phyloP scores from a whole-genome alignment of 2,329 filamentous ascomycete species.

The Penicillium nordicum region DNA sequence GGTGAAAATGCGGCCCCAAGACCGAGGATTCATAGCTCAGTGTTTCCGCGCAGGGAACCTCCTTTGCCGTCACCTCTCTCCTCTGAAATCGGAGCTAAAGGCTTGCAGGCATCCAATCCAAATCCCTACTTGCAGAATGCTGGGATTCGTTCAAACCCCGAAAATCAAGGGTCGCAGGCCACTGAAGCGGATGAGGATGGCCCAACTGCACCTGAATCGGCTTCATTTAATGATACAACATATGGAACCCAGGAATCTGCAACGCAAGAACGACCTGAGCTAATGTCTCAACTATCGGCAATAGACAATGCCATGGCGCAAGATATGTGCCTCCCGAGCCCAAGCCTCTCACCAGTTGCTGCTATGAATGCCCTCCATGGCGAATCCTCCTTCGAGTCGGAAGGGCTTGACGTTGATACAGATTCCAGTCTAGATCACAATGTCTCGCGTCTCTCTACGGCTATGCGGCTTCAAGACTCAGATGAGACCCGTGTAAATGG shows the following conservation, averaged over 20 bases:
- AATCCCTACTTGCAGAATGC: slow-evolving; percentile 20
- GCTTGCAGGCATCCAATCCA: slow-evolving; percentile 1
- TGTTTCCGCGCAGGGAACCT: slow-evolving; percentile 32
- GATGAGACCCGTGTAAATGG: slow-evolving; percentile 11
- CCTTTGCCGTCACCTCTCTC: slow-evolving; percentile 33
- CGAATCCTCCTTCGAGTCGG: slow-evolving; percentile 44
- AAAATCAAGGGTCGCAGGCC: slow-evolving; percentile 12
- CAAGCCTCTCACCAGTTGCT: slow-evolving; percentile 84
- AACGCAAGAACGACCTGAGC: slow-evolving; percentile 22
- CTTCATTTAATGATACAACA: slow-evolving; percentile 20
- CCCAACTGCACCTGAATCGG: slow-evolving; percentile 12
- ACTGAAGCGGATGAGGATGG: slow-evolving; percentile 8
- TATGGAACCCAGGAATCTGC: slow-evolving; percentile 21
- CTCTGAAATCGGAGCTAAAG: slow-evolving; percentile 28
- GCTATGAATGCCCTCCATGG: slow-evolving; percentile 60
- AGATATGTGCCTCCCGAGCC: slow-evolving; percentile 90
- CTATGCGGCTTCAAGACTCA: slow-evolving; percentile 19
- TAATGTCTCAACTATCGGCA: slow-evolving; percentile 40
- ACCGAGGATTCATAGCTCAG: slow-evolving; percentile 33
- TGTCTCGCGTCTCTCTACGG: slow-evolving; percentile 24
- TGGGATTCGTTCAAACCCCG: slow-evolving; percentile 1
- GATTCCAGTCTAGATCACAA: slow-evolving; percentile 44
- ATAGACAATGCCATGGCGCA: slow-evolving; percentile 71
- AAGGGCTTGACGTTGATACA: slow-evolving; percentile 41
- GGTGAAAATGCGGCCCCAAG: slow-evolving; percentile 27